Evolutionary conservation across 2,329 filamentous ascomycete species (phyloP).

Genomic region (Colletotrichum somersetense): DNA sequence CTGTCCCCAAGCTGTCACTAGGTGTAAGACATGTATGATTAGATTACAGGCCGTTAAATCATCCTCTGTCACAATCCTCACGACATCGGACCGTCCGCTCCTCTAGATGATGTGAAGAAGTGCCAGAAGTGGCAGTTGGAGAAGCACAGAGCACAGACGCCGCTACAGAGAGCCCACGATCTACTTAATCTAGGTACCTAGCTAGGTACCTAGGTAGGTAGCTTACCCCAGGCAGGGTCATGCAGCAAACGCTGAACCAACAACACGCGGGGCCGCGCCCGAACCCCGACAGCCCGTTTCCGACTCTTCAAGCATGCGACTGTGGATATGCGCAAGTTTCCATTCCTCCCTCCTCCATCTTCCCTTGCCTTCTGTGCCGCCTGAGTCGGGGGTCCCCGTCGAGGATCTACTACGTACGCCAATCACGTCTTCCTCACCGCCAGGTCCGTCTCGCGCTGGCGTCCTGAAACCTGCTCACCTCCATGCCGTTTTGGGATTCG

Average conservation of each 20-base stretch:
- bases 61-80: neutral
- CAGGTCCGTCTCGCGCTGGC: constrained; percentile 34
- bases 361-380: constrained; percentile 7
- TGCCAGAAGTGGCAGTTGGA: neutral
- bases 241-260: neutral
- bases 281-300: neutral
- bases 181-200: too few species aligned
- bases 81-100: neutral
- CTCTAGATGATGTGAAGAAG: neutral
- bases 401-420: neutral
- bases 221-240: neutral
- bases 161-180: too few species aligned
- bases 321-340: constrained; percentile 18
- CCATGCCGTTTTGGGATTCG: constrained; percentile 39
- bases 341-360: neutral
- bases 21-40: neutral
- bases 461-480: constrained; percentile 42
- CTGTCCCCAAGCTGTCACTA: neutral
- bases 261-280: neutral
- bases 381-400: constrained; percentile 18
- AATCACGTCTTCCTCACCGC: constrained; percentile 23
- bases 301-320: neutral
- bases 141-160: constrained; percentile 4
- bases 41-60: neutral
- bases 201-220: too few species aligned